Conservation (phyloP, 495 filamentous ascomycete species). For the Bacidia rubella region DNA sequence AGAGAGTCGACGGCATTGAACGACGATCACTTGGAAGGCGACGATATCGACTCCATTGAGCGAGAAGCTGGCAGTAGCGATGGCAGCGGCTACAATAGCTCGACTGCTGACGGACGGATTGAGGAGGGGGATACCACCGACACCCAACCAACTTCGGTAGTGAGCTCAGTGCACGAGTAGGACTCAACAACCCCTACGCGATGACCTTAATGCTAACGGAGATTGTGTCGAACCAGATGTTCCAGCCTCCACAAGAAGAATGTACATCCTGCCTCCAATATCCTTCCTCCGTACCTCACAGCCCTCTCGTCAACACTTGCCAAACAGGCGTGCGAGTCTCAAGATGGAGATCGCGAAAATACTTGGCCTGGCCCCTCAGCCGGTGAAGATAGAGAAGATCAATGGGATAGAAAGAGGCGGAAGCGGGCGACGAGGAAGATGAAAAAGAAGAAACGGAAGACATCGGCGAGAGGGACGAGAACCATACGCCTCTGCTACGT, state of each 20-base stretch:
- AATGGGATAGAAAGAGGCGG: not conserved
- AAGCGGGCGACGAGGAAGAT: constrained; percentile 4
- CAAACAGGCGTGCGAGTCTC: too few relatives aligned
- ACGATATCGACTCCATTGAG: not conserved
- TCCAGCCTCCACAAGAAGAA: not conserved
- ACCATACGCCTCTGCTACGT: constrained; percentile 1
- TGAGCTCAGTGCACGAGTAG: constrained; percentile 4
- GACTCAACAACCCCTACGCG: not conserved
- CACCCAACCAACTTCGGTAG: not conserved
- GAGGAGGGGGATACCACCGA: too few relatives aligned
- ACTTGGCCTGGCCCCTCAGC: constrained; percentile 1
- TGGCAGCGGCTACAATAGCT: not conserved
- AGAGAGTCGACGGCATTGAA: not conserved
- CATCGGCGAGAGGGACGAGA: not conserved
- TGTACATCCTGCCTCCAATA: not conserved
- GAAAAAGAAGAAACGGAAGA: too few relatives aligned
- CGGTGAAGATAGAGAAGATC: not conserved
- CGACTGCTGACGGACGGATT: not conserved
- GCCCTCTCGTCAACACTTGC: constrained; percentile 2
- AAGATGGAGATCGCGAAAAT: not conserved
- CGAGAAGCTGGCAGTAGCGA: not conserved
- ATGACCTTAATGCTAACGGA: constrained; percentile 5
- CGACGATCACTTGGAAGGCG: constrained; percentile 1
- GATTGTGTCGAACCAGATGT: constrained; percentile 4
- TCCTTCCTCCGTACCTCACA: not conserved